These are phyloP conservation scores for Hydrangea macrophylla DNA, from an alignment of 148 eudicot species.

Conservation along the genomic window DNA sequence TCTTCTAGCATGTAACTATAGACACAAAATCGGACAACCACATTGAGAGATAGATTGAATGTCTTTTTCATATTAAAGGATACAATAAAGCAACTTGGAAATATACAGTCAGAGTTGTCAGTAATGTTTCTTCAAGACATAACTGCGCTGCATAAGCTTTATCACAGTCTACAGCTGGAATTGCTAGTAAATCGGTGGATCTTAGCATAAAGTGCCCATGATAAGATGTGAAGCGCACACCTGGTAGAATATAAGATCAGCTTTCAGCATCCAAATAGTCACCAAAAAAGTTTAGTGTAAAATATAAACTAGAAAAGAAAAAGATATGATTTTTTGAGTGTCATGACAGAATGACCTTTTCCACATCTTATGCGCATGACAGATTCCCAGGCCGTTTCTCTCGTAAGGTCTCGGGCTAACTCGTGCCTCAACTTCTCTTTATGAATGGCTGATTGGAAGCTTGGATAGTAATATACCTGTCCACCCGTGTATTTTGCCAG, in stretches of 20 bases:
- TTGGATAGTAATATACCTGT: conserved; percentile 83
- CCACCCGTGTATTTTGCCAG: conserved; percentile 97
- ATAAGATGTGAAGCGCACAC: conserved; percentile 85
- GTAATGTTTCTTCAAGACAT: conserved; percentile 82
- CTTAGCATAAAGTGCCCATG: conserved; percentile 98
- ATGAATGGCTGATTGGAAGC: conserved; percentile 64
- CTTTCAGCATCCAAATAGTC: neutral
- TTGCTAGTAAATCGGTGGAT: conserved; percentile 93
- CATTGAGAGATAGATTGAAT: too few species aligned
- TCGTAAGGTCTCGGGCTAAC: conserved; percentile 85
- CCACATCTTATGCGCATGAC: conserved; percentile 98
- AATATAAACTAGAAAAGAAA: too few species aligned
- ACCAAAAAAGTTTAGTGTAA: neutral
- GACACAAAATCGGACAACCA: neutral
- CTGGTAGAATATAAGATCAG: conserved; percentile 29
- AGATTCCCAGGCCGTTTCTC: conserved; percentile 99
- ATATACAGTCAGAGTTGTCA: conserved; percentile 71
- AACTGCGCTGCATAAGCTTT: conserved; percentile 91
- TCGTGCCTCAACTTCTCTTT: conserved; percentile 85
- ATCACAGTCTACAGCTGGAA: conserved; percentile 98
- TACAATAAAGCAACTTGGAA: conserved; percentile 98
- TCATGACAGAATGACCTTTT: conserved; percentile 52
- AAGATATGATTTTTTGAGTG: neutral
- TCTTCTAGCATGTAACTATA: neutral
- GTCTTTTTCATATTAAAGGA: conserved; percentile 48